These are phyloP conservation scores for Acanthochlamys bracteata DNA, from an alignment of 106 monocot genomes.

Conservation along the genomic window DNA sequence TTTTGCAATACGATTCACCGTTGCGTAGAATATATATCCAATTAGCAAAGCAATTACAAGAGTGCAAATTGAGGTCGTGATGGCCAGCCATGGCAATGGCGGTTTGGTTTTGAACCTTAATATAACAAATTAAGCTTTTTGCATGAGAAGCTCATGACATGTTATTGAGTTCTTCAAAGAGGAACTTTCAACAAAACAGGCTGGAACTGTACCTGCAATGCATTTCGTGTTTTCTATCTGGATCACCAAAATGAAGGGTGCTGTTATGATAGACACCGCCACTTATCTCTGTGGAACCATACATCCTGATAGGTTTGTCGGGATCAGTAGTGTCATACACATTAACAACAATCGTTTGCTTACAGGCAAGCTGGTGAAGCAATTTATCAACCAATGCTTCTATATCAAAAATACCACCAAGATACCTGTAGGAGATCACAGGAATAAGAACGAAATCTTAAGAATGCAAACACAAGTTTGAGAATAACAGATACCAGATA, in stretches of 20 bases:
- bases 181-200: neutral
- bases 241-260: conserved; percentile 90
- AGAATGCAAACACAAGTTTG: neutral
- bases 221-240: conserved; percentile 93
- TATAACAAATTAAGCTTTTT: conserved; percentile 1
- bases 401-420: conserved; percentile 96
- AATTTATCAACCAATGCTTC: conserved; percentile 94
- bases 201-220: conserved; percentile 74
- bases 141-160: no score
- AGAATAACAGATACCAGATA: neutral
- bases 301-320: conserved; percentile 71
- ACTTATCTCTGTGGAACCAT: conserved; percentile 52
- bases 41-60: conserved; percentile 83
- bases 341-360: conserved; percentile 88
- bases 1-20: conserved; percentile 89
- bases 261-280: conserved; percentile 63
- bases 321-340: conserved; percentile 84
- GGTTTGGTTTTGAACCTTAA: conserved; percentile 75
- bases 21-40: conserved; percentile 92
- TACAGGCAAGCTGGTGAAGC: conserved; percentile 89
- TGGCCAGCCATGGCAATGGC: conserved; percentile 89
- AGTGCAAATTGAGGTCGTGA: conserved; percentile 81
- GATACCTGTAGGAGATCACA: conserved; percentile 41
- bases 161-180: no score
- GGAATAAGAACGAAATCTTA: neutral